Conservation (phyloP, 225 moss, liverwort and hornwort species). For the Neckera pumila region DNA sequence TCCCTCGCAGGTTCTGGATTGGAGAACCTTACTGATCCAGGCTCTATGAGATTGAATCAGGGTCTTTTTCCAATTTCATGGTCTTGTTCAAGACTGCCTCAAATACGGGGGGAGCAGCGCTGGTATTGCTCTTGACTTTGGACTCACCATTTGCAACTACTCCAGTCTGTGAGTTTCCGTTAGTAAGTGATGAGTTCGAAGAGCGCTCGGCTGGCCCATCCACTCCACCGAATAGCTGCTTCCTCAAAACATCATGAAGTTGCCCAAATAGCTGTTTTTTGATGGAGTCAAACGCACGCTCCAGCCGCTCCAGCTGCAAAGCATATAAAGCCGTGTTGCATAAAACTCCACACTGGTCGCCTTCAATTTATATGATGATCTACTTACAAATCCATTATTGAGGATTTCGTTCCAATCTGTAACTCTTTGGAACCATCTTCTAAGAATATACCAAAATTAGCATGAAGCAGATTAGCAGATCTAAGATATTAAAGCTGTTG, state of each 20-base stretch:
- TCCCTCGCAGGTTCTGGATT: not conserved
- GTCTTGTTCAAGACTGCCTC: constrained; percentile 17
- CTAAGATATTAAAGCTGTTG: not conserved
- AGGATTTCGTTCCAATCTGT: not conserved
- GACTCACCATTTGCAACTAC: not conserved
- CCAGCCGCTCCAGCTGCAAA: constrained; percentile 77
- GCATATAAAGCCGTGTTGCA: not conserved
- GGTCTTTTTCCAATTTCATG: constrained; percentile 13
- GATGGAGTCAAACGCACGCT: constrained; percentile 82
- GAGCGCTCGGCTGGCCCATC: not conserved
- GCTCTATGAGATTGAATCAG: constrained; percentile 11
- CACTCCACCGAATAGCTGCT: constrained; percentile 48
- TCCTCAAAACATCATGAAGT: constrained; percentile 59
- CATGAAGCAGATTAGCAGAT: not conserved
- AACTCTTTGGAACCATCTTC: not conserved
- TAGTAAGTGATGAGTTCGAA: not conserved
- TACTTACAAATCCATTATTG: not conserved
- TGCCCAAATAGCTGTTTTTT: constrained; percentile 78
- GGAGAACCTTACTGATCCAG: constrained; percentile 14
- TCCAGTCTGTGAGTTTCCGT: constrained; percentile 1
- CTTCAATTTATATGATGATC: not conserved
- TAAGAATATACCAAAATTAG: not conserved
- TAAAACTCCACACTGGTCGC: not conserved
- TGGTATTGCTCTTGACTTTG: not conserved
- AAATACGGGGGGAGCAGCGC: constrained; percentile 3